A percentile compares a stretch with the other conserved stretches of the same genome.
Evolutionary conservation across 1,284 basidiomycete species (phyloP).

Genomic region (Wallemia hederae): DNA sequence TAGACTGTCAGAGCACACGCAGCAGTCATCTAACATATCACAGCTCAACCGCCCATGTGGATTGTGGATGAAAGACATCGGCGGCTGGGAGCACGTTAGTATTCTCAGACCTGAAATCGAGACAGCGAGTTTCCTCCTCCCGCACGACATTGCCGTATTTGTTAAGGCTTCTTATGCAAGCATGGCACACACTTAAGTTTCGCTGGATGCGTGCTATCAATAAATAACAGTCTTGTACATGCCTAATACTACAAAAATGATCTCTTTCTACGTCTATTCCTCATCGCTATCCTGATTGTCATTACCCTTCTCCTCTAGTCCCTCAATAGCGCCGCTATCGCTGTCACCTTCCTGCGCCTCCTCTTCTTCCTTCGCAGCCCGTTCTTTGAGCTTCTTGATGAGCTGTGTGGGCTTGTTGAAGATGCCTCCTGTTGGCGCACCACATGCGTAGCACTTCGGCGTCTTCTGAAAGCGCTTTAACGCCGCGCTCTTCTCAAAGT

Average conservation of each 20-base stretch:
- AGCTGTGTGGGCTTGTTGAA: slow-evolving; percentile 71
- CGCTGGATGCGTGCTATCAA: neutral
- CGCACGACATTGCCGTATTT: neutral
- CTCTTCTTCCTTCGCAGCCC: slow-evolving; percentile 24
- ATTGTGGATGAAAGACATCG: neutral
- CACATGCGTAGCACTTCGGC: slow-evolving; percentile 84
- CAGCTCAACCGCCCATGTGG: neutral
- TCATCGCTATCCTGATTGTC: neutral
- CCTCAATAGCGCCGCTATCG: neutral
- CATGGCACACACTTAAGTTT: neutral
- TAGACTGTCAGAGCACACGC: neutral
- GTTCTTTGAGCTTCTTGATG: slow-evolving; percentile 29
- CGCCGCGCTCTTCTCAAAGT: slow-evolving; percentile 65
- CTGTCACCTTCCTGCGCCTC: slow-evolving; percentile 23
- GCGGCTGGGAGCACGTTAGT: neutral
- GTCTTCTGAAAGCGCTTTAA: slow-evolving; percentile 79
- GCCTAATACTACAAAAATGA: too few species aligned
- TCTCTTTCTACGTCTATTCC: neutral
- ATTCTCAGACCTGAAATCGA: neutral
- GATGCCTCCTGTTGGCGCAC: slow-evolving; percentile 69
- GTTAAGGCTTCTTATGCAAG: neutral
- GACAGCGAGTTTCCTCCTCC: neutral
- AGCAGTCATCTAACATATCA: neutral
- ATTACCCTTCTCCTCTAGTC: neutral
- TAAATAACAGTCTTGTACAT: neutral